Evolutionary conservation across 225 moss, liverwort and hornwort species (phyloP).

Genomic region (Polytrichum commune): DNA sequence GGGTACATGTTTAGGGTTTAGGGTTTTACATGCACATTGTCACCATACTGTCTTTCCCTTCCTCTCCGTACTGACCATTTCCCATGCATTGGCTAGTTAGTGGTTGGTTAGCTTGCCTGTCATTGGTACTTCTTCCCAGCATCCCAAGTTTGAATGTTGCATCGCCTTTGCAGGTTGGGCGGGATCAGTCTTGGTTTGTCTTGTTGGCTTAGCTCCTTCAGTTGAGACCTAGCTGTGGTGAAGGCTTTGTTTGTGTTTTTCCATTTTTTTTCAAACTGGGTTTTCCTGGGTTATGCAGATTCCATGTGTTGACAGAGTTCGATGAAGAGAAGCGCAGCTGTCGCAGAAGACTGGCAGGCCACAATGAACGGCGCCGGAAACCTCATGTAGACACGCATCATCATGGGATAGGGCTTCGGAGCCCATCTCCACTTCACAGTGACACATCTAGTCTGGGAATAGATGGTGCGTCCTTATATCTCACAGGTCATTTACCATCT

Average conservation of each 20-base stretch:
- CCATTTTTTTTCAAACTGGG: too few relatives aligned
- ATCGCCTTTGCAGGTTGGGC: too few relatives aligned
- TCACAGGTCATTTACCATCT: constrained; percentile 1
- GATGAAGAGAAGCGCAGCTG: constrained; percentile 96
- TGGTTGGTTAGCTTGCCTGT: background rate
- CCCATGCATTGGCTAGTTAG: background rate
- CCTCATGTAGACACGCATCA: constrained; percentile 80
- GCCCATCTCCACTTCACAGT: constrained; percentile 44
- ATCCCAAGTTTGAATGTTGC: too few relatives aligned
- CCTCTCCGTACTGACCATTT: background rate
- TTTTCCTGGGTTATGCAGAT: constrained; percentile 41
- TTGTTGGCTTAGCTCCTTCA: too few relatives aligned
- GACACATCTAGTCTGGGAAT: constrained; percentile 44
- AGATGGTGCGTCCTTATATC: constrained; percentile 50
- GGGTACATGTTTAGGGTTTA: background rate
- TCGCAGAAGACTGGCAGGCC: constrained; percentile 78
- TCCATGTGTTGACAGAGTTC: constrained; percentile 83
- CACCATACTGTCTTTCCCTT: background rate
- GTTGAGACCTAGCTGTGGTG: too few relatives aligned
- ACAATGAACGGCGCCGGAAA: constrained; percentile 90
- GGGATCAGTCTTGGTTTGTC: too few relatives aligned
- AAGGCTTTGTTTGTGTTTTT: too few relatives aligned
- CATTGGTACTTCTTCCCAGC: background rate
- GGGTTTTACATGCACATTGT: background rate
- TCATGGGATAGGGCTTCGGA: constrained; percentile 36